Percentiles rank a stretch among this genome's conserved stretches.
Conservation (phyloP, 2,329 filamentous ascomycete species). For the Nemania sp. region DNA sequence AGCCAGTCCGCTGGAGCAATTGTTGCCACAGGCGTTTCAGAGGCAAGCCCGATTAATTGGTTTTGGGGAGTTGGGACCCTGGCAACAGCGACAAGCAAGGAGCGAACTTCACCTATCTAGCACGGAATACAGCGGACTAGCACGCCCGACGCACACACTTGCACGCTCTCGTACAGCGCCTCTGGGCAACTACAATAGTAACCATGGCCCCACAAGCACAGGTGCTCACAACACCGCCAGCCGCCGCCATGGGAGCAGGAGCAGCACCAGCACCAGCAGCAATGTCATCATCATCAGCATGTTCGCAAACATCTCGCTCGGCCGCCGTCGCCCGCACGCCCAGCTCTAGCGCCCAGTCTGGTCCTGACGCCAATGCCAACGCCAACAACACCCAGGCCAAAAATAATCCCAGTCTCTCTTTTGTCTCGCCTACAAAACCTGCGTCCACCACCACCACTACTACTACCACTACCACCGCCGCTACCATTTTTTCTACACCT, state of each 20-base stretch:
- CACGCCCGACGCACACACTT: background rate
- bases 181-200: conserved; percentile 3
- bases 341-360: conserved; percentile 20
- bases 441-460: background rate
- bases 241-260: no score
- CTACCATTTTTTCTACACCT: conserved; percentile 2
- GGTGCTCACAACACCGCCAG: conserved; percentile 19
- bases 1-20: conserved; percentile 17
- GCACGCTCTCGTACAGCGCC: background rate
- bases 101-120: background rate
- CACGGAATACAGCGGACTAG: background rate
- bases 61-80: conserved; percentile 3
- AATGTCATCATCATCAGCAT: conserved; percentile 36
- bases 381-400: no score
- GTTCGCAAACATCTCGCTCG: conserved; percentile 13
- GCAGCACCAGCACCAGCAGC: conserved; percentile 21
- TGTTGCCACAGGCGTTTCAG: conserved; percentile 15
- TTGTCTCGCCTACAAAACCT: conserved; percentile 31
- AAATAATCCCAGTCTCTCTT: conserved; percentile 23
- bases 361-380: conserved; percentile 24
- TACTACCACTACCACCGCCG: background rate
- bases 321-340: conserved; percentile 11
- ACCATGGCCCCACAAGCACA: conserved; percentile 35
- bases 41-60: conserved; percentile 5
- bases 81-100: conserved; percentile 12